Evolutionary conservation across 352 stramenopile genomes (phyloP).

Genomic region (Salisapilia sapeloensis): DNA sequence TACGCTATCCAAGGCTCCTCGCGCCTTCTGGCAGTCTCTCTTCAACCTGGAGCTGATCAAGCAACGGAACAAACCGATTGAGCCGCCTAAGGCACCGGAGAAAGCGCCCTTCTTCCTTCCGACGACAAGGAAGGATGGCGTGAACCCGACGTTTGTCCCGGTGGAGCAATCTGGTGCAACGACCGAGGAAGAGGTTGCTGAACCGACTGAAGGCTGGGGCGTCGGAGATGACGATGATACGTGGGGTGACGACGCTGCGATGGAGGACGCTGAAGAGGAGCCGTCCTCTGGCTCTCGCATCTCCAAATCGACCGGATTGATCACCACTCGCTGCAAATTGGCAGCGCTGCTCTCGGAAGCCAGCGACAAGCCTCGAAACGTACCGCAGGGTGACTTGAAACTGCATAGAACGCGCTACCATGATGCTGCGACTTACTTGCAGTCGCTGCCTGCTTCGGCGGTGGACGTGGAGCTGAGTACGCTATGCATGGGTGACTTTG

Average conservation of each 20-base stretch:
- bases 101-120: conserved; percentile 93
- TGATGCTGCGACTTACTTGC: conserved; percentile 34
- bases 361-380: conserved; percentile 1
- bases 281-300: conserved; percentile 30
- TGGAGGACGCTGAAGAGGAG: conserved; percentile 7
- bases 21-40: conserved; percentile 81
- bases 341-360: conserved; percentile 28
- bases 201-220: conserved; percentile 45
- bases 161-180: conserved; percentile 11
- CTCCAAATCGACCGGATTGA: conserved; percentile 45
- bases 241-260: conserved; percentile 35
- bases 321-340: conserved; percentile 57
- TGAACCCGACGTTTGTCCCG: conserved; percentile 59
- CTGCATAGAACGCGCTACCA: conserved; percentile 13
- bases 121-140: conserved; percentile 67
- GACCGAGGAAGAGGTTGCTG: conserved; percentile 7
- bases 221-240: conserved; percentile 35
- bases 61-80: conserved; percentile 90
- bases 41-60: conserved; percentile 92
- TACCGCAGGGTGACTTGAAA: conserved; percentile 6
- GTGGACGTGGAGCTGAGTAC: conserved; percentile 74
- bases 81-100: conserved; percentile 87
- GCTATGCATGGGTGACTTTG: conserved; percentile 71
- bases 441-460: conserved; percentile 50
- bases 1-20: conserved; percentile 55